phyloP scores from a whole-genome alignment of 805 yeast species.

The Zygosaccharomyces bisporus region DNA sequence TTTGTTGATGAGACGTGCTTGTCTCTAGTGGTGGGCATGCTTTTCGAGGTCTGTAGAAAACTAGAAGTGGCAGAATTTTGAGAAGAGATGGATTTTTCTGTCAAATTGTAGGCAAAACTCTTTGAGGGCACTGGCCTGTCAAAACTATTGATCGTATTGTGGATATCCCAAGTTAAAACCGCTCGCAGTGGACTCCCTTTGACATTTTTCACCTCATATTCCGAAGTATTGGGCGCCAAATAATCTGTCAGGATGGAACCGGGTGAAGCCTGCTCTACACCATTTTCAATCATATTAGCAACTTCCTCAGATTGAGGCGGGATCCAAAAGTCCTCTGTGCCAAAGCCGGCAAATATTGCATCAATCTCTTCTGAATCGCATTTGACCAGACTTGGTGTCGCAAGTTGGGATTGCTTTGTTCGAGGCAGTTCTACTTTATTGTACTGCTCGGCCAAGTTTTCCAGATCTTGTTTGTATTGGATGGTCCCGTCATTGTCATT shows the following conservation, averaged over 20 bases:
- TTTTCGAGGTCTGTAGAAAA: neutral
- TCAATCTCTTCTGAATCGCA: constrained; percentile 43
- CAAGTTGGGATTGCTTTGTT: constrained; percentile 38
- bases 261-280: constrained; percentile 43
- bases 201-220: constrained; percentile 40
- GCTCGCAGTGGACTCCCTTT: constrained; percentile 36
- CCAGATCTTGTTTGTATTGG: constrained; percentile 47
- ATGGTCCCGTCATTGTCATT: constrained; percentile 42
- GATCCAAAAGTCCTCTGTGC: constrained; percentile 43
- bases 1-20: neutral
- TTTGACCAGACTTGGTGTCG: constrained; percentile 29
- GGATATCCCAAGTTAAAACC: constrained; percentile 35
- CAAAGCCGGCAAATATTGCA: constrained; percentile 40
- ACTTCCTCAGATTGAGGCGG: constrained; percentile 47
- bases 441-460: constrained; percentile 45
- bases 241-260: constrained; percentile 45
- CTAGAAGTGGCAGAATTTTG: constrained; percentile 20
- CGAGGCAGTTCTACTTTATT: constrained; percentile 37
- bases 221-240: constrained; percentile 37
- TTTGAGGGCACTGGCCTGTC: constrained; percentile 14
- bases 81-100: constrained; percentile 18
- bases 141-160: constrained; percentile 37
- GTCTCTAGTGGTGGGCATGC: neutral
- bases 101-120: constrained; percentile 7
- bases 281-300: constrained; percentile 43